Percentiles rank a stretch among this genome's conserved stretches.
Evolutionary conservation across 2,329 filamentous ascomycete species (phyloP).

Genomic region (Monosporascus sp.): DNA sequence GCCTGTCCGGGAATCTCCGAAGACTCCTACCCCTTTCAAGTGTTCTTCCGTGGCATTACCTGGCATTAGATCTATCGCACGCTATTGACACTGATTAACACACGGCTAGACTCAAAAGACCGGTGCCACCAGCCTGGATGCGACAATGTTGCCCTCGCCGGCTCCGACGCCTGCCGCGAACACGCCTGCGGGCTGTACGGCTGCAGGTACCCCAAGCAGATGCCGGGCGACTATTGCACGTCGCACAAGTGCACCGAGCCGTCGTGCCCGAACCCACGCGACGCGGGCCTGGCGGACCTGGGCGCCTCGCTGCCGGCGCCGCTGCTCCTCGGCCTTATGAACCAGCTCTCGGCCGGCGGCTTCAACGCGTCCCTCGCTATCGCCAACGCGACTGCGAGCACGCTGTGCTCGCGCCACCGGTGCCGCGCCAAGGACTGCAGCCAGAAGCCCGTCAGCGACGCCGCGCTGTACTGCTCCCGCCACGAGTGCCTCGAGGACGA

Average conservation of each 20-base stretch:
- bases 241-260: conserved; percentile 5
- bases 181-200: conserved; percentile 9
- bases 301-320: not conserved
- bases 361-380: not conserved
- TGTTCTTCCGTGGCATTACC: not conserved
- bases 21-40: not conserved
- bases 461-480: not conserved
- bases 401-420: not conserved
- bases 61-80: too few relatives aligned
- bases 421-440: not conserved
- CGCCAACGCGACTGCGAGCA: not conserved
- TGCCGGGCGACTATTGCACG: not conserved
- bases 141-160: not conserved
- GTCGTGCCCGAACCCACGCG: conserved; percentile 5
- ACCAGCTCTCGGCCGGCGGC: not conserved
- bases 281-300: not conserved
- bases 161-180: not conserved
- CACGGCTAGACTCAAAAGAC: not conserved
- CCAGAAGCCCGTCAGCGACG: not conserved
- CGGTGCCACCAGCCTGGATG: not conserved
- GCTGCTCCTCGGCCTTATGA: not conserved
- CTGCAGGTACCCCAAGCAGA: conserved; percentile 3
- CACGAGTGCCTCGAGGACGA: not conserved
- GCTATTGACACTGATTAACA: not conserved
- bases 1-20: too few relatives aligned